Conservation (phyloP, 345 rosid genomes). For the Lagerstroemia speciosa region DNA sequence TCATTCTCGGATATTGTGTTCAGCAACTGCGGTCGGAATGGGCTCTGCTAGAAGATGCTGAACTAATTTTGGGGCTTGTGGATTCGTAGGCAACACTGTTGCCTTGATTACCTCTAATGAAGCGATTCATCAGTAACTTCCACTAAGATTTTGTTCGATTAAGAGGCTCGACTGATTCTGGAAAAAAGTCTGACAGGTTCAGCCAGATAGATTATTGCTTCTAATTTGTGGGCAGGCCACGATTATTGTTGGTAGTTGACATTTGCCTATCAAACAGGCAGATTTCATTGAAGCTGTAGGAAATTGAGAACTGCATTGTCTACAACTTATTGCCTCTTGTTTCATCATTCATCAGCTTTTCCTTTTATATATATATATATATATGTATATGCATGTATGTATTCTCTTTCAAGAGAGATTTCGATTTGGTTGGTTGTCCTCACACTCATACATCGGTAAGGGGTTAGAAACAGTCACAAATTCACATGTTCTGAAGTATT, state of each 20-base stretch:
- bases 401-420: neutral
- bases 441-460: neutral
- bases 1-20: constrained; percentile 70
- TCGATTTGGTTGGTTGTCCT: neutral
- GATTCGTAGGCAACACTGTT: neutral
- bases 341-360: neutral
- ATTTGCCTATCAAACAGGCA: neutral
- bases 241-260: neutral
- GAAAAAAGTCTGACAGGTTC: neutral
- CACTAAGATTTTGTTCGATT: neutral
- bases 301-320: neutral
- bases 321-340: neutral
- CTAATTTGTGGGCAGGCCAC: neutral
- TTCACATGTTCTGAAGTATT: neutral
- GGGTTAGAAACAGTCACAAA: neutral
- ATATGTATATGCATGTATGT: no score
- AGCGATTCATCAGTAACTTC: neutral
- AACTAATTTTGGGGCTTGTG: neutral
- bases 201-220: neutral
- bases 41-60: neutral
- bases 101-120: neutral
- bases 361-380: no score
- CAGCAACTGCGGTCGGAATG: constrained; percentile 31
- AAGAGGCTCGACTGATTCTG: neutral
- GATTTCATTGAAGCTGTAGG: constrained; percentile 2